Evolutionary conservation across 768 basidiomycete species (phyloP), one percentile per base, ranked within the genome.

Genomic region (Podaxis carcinomalis): DNA sequence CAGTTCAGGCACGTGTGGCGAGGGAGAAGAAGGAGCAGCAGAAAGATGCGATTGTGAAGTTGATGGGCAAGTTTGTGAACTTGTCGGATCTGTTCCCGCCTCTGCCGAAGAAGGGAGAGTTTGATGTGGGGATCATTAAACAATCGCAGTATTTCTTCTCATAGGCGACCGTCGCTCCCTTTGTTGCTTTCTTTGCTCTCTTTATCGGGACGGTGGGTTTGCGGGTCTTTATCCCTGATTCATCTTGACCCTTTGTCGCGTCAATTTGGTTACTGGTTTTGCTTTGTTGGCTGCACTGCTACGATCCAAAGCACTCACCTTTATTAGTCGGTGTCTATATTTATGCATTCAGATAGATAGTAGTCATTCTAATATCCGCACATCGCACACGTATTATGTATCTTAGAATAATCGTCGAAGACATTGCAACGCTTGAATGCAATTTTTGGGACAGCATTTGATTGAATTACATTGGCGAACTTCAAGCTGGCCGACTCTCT

Each of bases 101-200:
- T 0, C 72, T 94, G 21, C 96, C 96, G 0, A 70, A 83, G 73
- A 93, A 92, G 77, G 96, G 96, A 57, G 77, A 78, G 59, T 97
- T 98, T 71, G 83, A 92, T 65, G 93, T 98, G 63, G 79, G 84
- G 67, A 79, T 78, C 62, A 95, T 98, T 74, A 89, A 89, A 71
- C 74, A 85, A 60, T 92, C 90, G 46, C 79, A 81, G 39, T 98
- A 98, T 74, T 98, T 98, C 83, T 98, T 98, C 82, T 95, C 95
- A 46, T 97, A 83, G 75, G 65, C 5, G 19, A n/a, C 40, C 40
- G 14, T 42, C 39, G 16, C 23, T 11, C 2, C 13, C 23, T 23
- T 16, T 16, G 47, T 37, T 21, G 27, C 7, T 32, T 9, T 32
- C 32, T 9, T 32, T 32, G 9, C 2, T 32, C 32, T 32, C 32